A percentile compares a stretch with the other conserved stretches of the same genome.
These are phyloP conservation scores for Entonaema liquescens DNA, from an alignment of 495 filamentous ascomycete genomes.

Conservation along the genomic window DNA sequence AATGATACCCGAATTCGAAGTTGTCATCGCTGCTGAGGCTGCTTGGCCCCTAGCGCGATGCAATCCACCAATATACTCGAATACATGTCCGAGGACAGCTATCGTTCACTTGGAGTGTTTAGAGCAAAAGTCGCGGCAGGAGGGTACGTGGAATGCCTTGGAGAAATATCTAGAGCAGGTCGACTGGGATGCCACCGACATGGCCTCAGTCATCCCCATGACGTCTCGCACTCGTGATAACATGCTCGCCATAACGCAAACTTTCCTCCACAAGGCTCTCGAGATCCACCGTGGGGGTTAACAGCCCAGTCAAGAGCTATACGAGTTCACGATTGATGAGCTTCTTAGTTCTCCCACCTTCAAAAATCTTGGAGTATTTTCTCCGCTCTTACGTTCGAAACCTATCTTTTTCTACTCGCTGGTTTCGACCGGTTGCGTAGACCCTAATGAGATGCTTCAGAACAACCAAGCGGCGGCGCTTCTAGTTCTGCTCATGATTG, in stretches of 20 bases:
- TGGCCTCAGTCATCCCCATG: constrained; percentile 58
- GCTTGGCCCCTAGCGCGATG: constrained; percentile 67
- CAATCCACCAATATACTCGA: constrained; percentile 60
- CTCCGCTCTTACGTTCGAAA: constrained; percentile 66
- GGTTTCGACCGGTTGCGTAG: constrained; percentile 59
- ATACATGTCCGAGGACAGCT: constrained; percentile 64
- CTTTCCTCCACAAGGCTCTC: constrained; percentile 69
- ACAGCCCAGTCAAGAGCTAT: constrained; percentile 48
- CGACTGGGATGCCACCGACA: constrained; percentile 50
- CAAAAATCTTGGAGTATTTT: constrained; percentile 67
- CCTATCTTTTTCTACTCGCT: constrained; percentile 66
- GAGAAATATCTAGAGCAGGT: constrained; percentile 51
- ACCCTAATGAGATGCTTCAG: constrained; percentile 67
- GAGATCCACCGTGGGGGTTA: constrained; percentile 62
- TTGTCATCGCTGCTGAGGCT: constrained; percentile 61
- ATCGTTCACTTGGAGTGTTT: constrained; percentile 66
- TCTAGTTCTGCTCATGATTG: constrained; percentile 70
- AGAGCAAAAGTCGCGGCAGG: constrained; percentile 64
- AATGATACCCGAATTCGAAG: constrained; percentile 58
- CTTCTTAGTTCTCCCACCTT: constrained; percentile 66
- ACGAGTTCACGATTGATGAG: constrained; percentile 55
- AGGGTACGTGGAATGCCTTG: constrained; percentile 56
- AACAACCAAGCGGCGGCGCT: constrained; percentile 67
- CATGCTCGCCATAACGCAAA: constrained; percentile 69
- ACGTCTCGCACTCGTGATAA: constrained; percentile 64